phyloP scores from a whole-genome alignment of 306 rosid genomes.

The Mimosa pudica region DNA sequence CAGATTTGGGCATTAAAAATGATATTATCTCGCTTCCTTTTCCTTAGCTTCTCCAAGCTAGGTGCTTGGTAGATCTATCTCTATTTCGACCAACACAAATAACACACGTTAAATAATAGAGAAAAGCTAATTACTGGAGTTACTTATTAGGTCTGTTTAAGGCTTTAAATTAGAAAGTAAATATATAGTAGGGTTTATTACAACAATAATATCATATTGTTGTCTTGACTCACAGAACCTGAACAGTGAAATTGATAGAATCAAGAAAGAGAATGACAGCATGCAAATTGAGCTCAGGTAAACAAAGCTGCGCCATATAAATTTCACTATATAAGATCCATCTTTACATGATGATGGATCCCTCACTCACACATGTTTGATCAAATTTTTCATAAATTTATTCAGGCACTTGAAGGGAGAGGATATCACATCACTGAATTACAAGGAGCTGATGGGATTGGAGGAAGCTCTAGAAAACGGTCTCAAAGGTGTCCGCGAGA shows the following conservation, averaged over 20 bases:
- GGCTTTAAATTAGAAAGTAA: background rate
- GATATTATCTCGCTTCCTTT: constrained; percentile 40
- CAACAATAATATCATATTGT: background rate
- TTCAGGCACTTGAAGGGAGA: constrained; percentile 90
- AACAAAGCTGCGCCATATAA: background rate
- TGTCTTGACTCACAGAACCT: constrained; percentile 60
- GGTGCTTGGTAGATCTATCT: constrained; percentile 29
- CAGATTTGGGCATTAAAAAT: constrained; percentile 55
- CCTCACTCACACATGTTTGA: background rate
- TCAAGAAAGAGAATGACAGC: constrained; percentile 89
- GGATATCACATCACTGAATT: constrained; percentile 70
- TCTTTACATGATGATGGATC: background rate
- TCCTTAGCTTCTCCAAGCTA: constrained; percentile 15
- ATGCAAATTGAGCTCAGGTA: constrained; percentile 87
- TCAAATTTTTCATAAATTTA: background rate
- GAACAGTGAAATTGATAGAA: constrained; percentile 74
- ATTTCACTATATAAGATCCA: constrained; percentile 10
- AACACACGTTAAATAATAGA: background rate
- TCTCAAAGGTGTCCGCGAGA: constrained; percentile 55
- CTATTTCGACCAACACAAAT: background rate
- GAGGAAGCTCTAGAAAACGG: constrained; percentile 79
- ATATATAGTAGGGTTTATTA: constrained; percentile 19
- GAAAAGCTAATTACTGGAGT: background rate
- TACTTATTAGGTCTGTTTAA: background rate
- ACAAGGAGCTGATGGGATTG: constrained; percentile 66